A percentile compares a stretch with the other conserved stretches of the same genome.
Conservation (phyloP, 345 rosid genomes). For the Ailanthus altissimus region DNA sequence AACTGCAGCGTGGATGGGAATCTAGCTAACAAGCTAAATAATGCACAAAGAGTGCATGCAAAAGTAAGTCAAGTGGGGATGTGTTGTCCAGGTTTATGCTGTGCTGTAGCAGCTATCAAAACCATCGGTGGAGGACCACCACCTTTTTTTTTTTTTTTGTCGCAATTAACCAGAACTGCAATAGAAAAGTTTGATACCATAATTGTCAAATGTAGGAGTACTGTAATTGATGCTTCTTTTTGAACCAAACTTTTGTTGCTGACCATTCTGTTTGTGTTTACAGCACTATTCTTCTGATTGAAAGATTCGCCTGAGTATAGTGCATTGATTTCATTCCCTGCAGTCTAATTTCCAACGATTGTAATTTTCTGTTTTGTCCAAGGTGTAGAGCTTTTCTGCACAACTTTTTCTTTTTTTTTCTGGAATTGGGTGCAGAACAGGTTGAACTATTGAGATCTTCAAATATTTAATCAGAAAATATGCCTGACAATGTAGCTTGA, state of each 20-base stretch:
- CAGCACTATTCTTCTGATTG: background rate
- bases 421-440: background rate
- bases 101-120: conserved; percentile 12
- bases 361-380: background rate
- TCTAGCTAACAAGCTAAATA: conserved; percentile 19
- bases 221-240: background rate
- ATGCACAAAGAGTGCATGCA: background rate
- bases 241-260: background rate
- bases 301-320: background rate
- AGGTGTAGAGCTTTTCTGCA: background rate
- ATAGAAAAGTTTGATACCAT: background rate
- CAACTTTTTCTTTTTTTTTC: background rate
- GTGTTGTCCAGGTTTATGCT: conserved; percentile 12
- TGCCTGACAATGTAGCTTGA: conserved; percentile 7
- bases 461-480: background rate
- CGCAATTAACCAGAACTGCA: background rate
- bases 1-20: conserved; percentile 5
- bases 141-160: background rate
- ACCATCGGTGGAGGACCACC: conserved; percentile 19
- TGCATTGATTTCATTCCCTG: background rate
- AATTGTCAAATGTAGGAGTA: background rate
- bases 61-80: conserved; percentile 13
- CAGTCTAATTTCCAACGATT: background rate
- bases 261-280: background rate
- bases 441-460: background rate